Base-by-base conservation (phyloP, 306 rosid species). In the Medicago arabica region DNA sequence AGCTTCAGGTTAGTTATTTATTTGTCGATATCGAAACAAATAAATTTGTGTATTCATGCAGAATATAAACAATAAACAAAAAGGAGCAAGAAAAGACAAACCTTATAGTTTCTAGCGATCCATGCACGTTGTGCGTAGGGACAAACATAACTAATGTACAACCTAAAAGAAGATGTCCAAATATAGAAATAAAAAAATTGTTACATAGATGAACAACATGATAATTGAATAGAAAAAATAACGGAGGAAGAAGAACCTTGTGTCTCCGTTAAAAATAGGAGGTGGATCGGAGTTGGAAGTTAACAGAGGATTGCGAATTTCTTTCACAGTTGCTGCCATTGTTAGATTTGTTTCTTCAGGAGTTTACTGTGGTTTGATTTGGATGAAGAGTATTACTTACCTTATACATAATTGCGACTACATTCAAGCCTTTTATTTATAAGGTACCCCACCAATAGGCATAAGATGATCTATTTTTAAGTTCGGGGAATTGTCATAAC, bases 91-190 rank as follows among this genome's bases (percentile, higher is more conserved):
- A 43, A 2, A 14, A 31, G 61, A 74, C 64, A 49, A 38, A 92
- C 97, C 93, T 88, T 92, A n/a, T 79, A 89, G 34, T 92, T 92
- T 84, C 92, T 83, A 53, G 88, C 55, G 84, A 92, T 87, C 97
- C 97, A 92, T 60, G 58, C 85, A 46, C 93, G 90, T 75, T 92
- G 96, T 23, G 93, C 96, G 82, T 17, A 90, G 11, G 96, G 96
- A 67, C 96, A 90, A 3, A 47, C 0, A 58, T 83, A 88, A 70
- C 40, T 67, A 53, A 62, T 80, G 72, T 92, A 89, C 85, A 92
- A 28, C 84, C 92, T 91, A 10, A 8, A 39, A 75, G 15, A 38
- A 39, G 5, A 46, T 43, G 9, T 15, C n/a, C 31, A 55, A 74
- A 23, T 51, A 21, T 28, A 25, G 7, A 31, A 18, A 10, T 6